Base-by-base conservation (phyloP, 139 green algal genomes). In the Chlamydomonas schloesseri region DNA sequence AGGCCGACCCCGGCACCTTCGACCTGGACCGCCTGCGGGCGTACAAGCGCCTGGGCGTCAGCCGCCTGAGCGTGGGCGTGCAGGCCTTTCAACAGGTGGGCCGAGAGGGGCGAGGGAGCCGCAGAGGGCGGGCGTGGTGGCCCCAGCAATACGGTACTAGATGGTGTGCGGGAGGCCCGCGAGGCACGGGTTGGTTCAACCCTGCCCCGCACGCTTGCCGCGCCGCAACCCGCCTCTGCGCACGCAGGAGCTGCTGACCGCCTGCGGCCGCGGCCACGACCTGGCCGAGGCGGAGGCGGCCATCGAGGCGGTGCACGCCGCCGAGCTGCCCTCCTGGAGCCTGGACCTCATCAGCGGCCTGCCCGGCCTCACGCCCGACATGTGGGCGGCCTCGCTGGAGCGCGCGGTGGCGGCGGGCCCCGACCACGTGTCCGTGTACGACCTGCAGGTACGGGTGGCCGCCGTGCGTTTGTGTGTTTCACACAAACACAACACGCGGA, bases 1-100 rank as follows among this genome's bases (percentile, higher is more conserved):
- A 99, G 87, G 94, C 95, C 3, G 98, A 99, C 88, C 98, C 98
- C 1, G 98, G 97, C 50, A 99, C 98, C 9, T 99, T 99, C 91
- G 94, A 98, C 77, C 80, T 76, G 20, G 37, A 73, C 1, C 90
- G 92, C 64, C 88, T 99, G 87, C 58, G 79, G 26, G 89, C 83
- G 33, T 99, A 98, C 91, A 75, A 93, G 86, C 71, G 9, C 0
- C 72, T 97, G 50, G 97, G 98, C 1, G 92, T 99, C 11, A 98
- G 85, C 42, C 90, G 98, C 1, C 79, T 99, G 24, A 99, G 95
- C 87, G 81, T 99, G 34, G 98, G 98, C 3, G 96, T 99, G 42
- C 97, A 99, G 90, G 88, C 89, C 47, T 96, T 96, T 74, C 71
- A 95, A 9, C 69, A 95, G 88, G 92, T 93, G 73, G n/a, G 34